Evolutionary conservation across 2,329 filamentous ascomycete species (phyloP).

Genomic region (Diaporthe australafricana): DNA sequence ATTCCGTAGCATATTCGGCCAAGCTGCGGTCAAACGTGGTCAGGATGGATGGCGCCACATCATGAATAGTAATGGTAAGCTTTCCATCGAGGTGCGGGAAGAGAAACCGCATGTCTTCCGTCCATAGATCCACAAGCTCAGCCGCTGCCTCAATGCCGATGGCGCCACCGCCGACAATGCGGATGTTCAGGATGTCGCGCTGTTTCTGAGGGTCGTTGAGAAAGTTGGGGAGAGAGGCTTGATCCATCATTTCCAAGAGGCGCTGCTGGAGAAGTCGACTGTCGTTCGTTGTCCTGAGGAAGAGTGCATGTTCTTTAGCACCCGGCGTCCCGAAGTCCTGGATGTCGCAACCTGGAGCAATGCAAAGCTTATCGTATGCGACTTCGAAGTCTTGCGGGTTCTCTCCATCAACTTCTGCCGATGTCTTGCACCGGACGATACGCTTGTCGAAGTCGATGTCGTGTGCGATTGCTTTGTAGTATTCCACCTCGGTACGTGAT

Average conservation of each 20-base stretch:
- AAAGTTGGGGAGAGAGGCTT: slow-evolving; percentile 42
- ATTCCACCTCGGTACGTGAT: slow-evolving; percentile 44
- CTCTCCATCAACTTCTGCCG: slow-evolving; percentile 45
- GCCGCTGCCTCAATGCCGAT: slow-evolving; percentile 56
- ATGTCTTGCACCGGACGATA: slow-evolving; percentile 49
- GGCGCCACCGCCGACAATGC: slow-evolving; percentile 55
- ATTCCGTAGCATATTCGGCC: slow-evolving; percentile 53
- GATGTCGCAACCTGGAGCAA: slow-evolving; percentile 55
- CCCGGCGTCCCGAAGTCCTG: slow-evolving; percentile 55
- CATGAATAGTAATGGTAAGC: slow-evolving; percentile 55
- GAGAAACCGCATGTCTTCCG: slow-evolving; percentile 50
- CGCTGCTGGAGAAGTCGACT: slow-evolving; percentile 48
- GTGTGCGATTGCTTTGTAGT: slow-evolving; percentile 54
- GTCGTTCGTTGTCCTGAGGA: slow-evolving; percentile 50
- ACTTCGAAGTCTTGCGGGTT: slow-evolving; percentile 48
- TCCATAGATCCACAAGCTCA: slow-evolving; percentile 55
- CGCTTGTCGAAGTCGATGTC: slow-evolving; percentile 51
- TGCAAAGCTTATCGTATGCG: slow-evolving; percentile 54
- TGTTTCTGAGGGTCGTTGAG: slow-evolving; percentile 43
- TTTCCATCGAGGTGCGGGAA: slow-evolving; percentile 54
- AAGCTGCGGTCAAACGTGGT: slow-evolving; percentile 54
- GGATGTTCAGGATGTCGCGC: slow-evolving; percentile 49
- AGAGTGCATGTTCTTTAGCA: slow-evolving; percentile 51
- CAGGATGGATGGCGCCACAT: slow-evolving; percentile 54
- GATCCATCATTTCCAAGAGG: slow-evolving; percentile 45